Conservation (phyloP, 129 eudicot genomes). For the Flaveria robusta region DNA sequence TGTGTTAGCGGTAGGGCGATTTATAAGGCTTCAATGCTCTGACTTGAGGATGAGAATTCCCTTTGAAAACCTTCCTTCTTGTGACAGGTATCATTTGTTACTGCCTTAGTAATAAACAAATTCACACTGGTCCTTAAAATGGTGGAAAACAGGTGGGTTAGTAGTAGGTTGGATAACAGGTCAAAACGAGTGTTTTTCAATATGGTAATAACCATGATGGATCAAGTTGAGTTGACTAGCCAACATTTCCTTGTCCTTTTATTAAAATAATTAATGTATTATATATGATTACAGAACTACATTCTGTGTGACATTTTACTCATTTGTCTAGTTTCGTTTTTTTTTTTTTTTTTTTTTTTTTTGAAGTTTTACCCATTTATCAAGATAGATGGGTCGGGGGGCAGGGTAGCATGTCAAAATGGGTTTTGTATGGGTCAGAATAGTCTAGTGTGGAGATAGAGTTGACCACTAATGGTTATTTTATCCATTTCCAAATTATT, state of each 20-base stretch:
- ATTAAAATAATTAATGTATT: not conserved
- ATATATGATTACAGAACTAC: not conserved
- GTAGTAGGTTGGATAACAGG: not conserved
- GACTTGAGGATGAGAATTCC: constrained; percentile 99
- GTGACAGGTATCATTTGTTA: constrained; percentile 71
- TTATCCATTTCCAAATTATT: not conserved
- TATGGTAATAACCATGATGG: not conserved
- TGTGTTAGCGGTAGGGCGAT: constrained; percentile 98
- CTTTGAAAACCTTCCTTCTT: constrained; percentile 92
- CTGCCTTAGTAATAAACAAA: not conserved
- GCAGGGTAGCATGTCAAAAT: not conserved
- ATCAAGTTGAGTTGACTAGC: not conserved
- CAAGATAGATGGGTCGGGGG: not conserved
- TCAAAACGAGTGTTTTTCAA: not conserved
- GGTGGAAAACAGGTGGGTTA: not conserved
- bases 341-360: not conserved
- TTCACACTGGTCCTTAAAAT: not conserved
- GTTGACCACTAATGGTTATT: not conserved
- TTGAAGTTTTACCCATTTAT: not conserved
- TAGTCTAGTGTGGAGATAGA: not conserved
- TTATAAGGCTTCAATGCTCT: constrained; percentile 95
- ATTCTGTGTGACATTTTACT: not conserved
- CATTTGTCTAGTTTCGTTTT: not conserved
- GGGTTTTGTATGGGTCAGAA: not conserved
- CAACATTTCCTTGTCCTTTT: not conserved